A percentile compares a stretch with the other conserved stretches of the same genome.
Evolutionary conservation across 305 asterid species (phyloP).

Genomic region (Fraxinus paxiana): DNA sequence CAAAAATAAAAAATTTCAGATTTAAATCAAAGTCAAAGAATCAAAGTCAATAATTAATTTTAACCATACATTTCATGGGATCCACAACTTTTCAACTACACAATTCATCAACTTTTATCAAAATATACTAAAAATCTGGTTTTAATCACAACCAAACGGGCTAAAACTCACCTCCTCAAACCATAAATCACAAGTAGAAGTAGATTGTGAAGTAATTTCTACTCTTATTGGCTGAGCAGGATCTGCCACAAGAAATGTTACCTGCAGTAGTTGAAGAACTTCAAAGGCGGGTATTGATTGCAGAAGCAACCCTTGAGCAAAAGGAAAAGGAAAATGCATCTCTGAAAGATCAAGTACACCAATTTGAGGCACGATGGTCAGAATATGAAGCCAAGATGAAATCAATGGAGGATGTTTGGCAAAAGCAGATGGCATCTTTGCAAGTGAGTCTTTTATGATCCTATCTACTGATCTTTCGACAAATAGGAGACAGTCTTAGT

Average conservation of each 20-base stretch:
- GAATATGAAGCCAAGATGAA: conserved; percentile 79
- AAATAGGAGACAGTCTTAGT: not conserved
- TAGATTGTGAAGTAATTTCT: conserved; percentile 9
- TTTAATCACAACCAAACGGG: not conserved
- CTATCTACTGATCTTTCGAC: not conserved
- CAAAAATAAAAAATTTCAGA: too few species aligned
- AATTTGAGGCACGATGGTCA: conserved; percentile 60
- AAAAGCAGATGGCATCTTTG: conserved; percentile 75
- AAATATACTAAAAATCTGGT: not conserved
- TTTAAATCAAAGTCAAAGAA: too few species aligned
- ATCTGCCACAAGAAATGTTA: conserved; percentile 41
- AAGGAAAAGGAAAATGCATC: conserved; percentile 76
- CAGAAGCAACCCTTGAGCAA: conserved; percentile 48
- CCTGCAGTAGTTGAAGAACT: conserved; percentile 71
- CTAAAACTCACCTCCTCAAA: not conserved
- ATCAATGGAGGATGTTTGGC: conserved; percentile 92
- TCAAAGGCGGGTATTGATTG: conserved; percentile 45
- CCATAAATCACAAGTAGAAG: not conserved
- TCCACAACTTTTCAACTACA: not conserved
- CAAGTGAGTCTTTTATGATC: conserved; percentile 49
- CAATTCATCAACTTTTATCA: not conserved
- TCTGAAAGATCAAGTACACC: conserved; percentile 63
- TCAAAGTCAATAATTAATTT: too few species aligned
- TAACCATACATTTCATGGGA: not conserved
- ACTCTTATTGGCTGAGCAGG: conserved; percentile 43